Conservation (phyloP, 495 filamentous ascomycete genomes). For the Hypoxylon intermedium region DNA sequence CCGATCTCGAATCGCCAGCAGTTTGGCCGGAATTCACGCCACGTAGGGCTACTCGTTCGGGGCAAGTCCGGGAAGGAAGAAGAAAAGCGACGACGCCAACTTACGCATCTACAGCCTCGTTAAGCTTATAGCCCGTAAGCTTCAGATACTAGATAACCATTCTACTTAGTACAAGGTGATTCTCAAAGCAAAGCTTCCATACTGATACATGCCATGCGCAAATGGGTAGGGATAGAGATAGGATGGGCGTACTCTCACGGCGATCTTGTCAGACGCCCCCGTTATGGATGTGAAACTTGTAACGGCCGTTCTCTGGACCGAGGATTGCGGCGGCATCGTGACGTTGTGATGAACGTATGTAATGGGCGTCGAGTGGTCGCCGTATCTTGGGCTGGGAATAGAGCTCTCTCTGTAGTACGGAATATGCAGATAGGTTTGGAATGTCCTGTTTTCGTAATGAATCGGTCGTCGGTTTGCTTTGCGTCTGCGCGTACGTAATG, state of each 20-base stretch:
- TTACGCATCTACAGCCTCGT: conserved; percentile 61
- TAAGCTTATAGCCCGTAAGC: conserved; percentile 53
- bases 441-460: too few relatives aligned
- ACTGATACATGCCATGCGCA: too few relatives aligned
- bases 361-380: too few relatives aligned
- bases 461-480: too few relatives aligned
- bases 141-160: conserved; percentile 45
- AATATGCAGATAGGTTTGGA: too few relatives aligned
- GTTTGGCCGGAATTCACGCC: too few relatives aligned
- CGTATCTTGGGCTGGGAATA: too few relatives aligned
- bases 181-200: too few relatives aligned
- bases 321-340: conserved; percentile 54
- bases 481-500: too few relatives aligned
- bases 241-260: conserved; percentile 54
- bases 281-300: conserved; percentile 62
- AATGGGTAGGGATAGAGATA: conserved; percentile 1
- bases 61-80: conserved; percentile 6
- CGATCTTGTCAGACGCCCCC: conserved; percentile 57
- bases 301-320: conserved; percentile 59
- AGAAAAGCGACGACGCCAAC: conserved; percentile 37
- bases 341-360: too few relatives aligned
- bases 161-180: conserved; percentile 27
- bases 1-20: too few relatives aligned
- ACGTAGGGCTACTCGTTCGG: neutral
- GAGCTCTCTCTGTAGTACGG: too few relatives aligned